Evolutionary conservation across 352 stramenopile species (phyloP).

Genomic region (Phytopythium chamaehyphon): DNA sequence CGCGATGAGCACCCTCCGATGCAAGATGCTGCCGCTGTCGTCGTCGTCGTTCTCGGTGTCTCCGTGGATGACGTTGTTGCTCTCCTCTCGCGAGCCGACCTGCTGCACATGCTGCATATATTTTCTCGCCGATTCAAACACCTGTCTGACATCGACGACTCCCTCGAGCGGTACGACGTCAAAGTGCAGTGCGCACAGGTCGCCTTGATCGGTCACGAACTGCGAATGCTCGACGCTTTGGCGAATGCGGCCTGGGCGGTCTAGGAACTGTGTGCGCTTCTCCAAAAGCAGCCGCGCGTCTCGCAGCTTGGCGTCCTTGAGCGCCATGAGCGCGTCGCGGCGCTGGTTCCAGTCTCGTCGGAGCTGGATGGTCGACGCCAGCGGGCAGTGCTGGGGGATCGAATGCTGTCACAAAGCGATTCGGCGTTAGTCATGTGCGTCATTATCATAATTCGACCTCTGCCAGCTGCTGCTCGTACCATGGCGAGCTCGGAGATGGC

Average conservation of each 20-base stretch:
- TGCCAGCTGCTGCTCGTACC: constrained; percentile 7
- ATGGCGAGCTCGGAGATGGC: constrained; percentile 35
- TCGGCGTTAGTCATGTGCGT: neutral
- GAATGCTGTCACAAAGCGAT: constrained; percentile 12
- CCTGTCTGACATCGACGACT: constrained; percentile 8
- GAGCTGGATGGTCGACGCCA: constrained; percentile 46
- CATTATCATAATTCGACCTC: neutral
- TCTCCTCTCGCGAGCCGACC: constrained; percentile 2
- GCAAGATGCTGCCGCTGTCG: constrained; percentile 16
- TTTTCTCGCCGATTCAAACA: constrained; percentile 8
- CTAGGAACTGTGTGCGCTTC: constrained; percentile 42
- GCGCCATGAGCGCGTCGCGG: constrained; percentile 25
- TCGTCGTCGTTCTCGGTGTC: constrained; percentile 14
- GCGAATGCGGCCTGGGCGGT: constrained; percentile 16
- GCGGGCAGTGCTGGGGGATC: constrained; percentile 25
- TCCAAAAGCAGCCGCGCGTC: constrained; percentile 40
- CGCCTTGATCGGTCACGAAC: constrained; percentile 20
- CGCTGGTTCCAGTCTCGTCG: constrained; percentile 27
- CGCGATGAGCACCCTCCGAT: constrained; percentile 18
- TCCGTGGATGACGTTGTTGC: constrained; percentile 7
- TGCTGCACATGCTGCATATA: constrained; percentile 9
- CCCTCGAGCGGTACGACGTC: constrained; percentile 20
- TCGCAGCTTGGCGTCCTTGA: constrained; percentile 44
- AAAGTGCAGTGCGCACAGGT: constrained; percentile 31
- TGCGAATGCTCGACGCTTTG: constrained; percentile 32